Evolutionary conservation across 2,329 filamentous ascomycete species (phyloP).

Genomic region (Bipolaris oryzae): DNA sequence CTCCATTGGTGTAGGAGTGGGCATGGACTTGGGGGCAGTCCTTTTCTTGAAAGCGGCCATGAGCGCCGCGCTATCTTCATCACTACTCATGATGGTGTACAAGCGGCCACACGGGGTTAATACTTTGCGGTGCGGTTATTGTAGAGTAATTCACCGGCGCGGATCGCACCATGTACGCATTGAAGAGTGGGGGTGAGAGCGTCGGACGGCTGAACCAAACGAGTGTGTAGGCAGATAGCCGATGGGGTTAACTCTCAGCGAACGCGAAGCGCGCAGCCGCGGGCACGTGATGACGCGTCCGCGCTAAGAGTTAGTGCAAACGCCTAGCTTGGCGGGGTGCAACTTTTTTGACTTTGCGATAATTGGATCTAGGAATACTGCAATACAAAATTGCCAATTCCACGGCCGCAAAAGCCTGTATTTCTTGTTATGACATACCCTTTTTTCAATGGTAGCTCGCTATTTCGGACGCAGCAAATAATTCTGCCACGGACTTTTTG

Average conservation of each 20-base stretch:
- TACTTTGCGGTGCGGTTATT: no score
- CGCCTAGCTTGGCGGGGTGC: slow-evolving; percentile 6
- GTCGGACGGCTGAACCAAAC: background rate
- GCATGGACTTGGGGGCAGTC: background rate
- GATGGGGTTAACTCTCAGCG: background rate
- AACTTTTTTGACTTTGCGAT: slow-evolving; percentile 13
- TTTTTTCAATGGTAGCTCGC: slow-evolving; percentile 20
- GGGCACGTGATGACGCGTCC: slow-evolving; percentile 23
- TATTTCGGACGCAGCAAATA: slow-evolving; percentile 22
- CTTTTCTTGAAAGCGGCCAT: slow-evolving; percentile 39
- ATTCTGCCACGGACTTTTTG: slow-evolving; percentile 24
- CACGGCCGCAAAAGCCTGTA: background rate
- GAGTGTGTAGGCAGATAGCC: background rate
- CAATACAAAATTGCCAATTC: background rate
- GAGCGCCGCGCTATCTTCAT: slow-evolving; percentile 31
- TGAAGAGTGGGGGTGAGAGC: background rate
- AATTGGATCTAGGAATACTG: background rate
- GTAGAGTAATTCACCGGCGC: background rate
- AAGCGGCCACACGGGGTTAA: background rate
- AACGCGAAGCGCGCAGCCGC: background rate
- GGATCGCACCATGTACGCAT: background rate
- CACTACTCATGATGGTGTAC: slow-evolving; percentile 29
- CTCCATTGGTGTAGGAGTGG: background rate
- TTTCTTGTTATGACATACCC: slow-evolving; percentile 31
- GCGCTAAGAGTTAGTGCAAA: slow-evolving; percentile 4